Percentiles rank a stretch among this genome's conserved stretches.
Evolutionary conservation across 768 basidiomycete genomes (phyloP).

Genomic region (Myochromella boudieri): DNA sequence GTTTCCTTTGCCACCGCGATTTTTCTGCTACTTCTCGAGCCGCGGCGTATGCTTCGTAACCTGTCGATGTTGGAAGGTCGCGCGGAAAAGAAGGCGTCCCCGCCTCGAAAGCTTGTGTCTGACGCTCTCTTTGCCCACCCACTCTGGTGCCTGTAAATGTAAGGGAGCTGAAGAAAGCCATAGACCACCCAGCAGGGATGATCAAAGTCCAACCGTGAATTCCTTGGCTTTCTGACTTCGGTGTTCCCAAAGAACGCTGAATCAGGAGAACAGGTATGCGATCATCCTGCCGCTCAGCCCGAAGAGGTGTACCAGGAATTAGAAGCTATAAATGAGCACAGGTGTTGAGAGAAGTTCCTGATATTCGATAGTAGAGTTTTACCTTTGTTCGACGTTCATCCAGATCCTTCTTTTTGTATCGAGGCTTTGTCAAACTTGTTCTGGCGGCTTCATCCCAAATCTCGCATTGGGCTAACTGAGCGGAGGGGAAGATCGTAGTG

Average conservation of each 20-base stretch:
- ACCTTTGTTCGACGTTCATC: slow-evolving; percentile 83
- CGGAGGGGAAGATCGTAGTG: slow-evolving; percentile 51
- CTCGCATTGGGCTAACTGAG: slow-evolving; percentile 58
- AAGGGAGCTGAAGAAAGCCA: slow-evolving; percentile 86
- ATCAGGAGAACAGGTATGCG: slow-evolving; percentile 83
- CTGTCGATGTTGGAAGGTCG: slow-evolving; percentile 65
- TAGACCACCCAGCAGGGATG: slow-evolving; percentile 86
- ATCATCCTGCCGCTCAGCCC: slow-evolving; percentile 72
- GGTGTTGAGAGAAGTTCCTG: not conserved
- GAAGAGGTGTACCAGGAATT: slow-evolving; percentile 75
- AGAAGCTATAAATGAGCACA: slow-evolving; percentile 47
- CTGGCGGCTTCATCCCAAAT: slow-evolving; percentile 72
- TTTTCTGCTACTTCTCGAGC: slow-evolving; percentile 53
- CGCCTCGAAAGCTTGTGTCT: slow-evolving; percentile 81
- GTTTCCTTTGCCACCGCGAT: slow-evolving; percentile 72
- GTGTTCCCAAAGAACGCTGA: slow-evolving; percentile 65
- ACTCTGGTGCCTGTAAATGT: slow-evolving; percentile 81
- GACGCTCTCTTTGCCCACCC: slow-evolving; percentile 81
- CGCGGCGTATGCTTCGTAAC: slow-evolving; percentile 51
- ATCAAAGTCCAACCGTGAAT: slow-evolving; percentile 89
- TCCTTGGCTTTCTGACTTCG: slow-evolving; percentile 32
- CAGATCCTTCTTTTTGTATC: slow-evolving; percentile 80
- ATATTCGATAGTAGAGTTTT: slow-evolving; percentile 9
- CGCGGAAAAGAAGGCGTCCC: slow-evolving; percentile 75
- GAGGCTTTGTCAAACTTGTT: slow-evolving; percentile 52